phyloP scores from a whole-genome alignment of 768 basidiomycete species.

The Butyriboletus loyo region DNA sequence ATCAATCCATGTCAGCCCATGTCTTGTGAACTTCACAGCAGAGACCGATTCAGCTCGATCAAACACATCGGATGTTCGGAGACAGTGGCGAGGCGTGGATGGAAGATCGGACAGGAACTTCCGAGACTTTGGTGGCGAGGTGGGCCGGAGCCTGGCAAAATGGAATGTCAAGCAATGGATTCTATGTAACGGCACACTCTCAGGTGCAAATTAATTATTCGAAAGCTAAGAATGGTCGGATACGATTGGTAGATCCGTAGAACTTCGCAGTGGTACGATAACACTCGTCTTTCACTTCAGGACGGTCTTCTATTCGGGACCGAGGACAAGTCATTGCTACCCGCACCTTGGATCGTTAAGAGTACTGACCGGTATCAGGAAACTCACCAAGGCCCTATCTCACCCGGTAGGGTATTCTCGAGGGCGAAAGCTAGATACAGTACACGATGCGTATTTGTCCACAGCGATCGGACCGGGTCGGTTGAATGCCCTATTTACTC shows the following conservation, averaged over 20 bases:
- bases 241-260: neutral
- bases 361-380: neutral
- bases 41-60: constrained; percentile 11
- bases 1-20: no score
- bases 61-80: constrained; percentile 19
- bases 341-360: neutral
- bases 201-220: neutral
- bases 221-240: neutral
- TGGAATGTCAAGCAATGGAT: no score
- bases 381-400: neutral
- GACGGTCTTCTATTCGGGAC: neutral
- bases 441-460: neutral
- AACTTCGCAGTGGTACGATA: neutral
- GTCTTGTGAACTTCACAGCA: constrained; percentile 3
- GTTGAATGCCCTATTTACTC: neutral
- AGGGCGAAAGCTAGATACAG: neutral
- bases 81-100: neutral
- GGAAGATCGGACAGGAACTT: neutral
- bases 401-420: neutral
- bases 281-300: no score
- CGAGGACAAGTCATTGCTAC: neutral
- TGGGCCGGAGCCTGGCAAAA: no score
- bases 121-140: neutral
- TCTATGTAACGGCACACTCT: neutral
- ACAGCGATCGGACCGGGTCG: neutral